Percentiles rank a stretch among this genome's conserved stretches.
These are phyloP conservation scores for Alternaria brassicicola DNA, from an alignment of 2,329 filamentous ascomycete species.

Conservation along the genomic window DNA sequence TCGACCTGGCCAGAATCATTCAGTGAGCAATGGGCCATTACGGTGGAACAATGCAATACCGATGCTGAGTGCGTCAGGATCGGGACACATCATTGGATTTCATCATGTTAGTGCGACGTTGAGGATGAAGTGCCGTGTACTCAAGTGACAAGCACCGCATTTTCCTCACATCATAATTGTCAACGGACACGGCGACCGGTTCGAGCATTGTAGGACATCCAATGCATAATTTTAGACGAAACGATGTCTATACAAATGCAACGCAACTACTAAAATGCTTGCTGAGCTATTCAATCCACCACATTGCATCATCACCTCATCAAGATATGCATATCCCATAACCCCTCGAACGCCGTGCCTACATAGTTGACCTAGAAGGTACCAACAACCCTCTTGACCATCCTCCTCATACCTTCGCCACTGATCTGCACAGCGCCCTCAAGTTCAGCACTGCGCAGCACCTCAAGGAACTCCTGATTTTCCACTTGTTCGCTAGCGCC, in stretches of 20 bases:
- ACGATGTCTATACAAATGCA: neutral
- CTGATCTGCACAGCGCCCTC: constrained; percentile 81
- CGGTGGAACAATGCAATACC: too few species aligned
- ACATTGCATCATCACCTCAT: neutral
- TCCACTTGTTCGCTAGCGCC: constrained; percentile 66
- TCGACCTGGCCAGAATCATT: too few species aligned
- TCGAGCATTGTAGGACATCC: neutral
- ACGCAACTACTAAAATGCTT: neutral
- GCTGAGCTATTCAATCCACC: neutral
- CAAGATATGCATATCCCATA: neutral
- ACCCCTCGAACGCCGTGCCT: neutral
- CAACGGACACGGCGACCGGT: neutral
- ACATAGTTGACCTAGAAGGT: constrained; percentile 25
- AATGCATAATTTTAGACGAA: neutral
- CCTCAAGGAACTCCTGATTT: constrained; percentile 79
- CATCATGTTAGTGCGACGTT: too few species aligned
- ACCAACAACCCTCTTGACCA: constrained; percentile 70
- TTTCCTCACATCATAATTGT: neutral
- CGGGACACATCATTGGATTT: neutral
- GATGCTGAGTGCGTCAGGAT: too few species aligned
- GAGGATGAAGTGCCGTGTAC: too few species aligned
- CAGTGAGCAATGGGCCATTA: too few species aligned
- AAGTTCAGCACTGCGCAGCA: constrained; percentile 77
- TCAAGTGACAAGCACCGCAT: neutral
- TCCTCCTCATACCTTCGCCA: constrained; percentile 84